Base-by-base conservation (phyloP, 1,284 basidiomycete species). In the Moniliella sp. region DNA sequence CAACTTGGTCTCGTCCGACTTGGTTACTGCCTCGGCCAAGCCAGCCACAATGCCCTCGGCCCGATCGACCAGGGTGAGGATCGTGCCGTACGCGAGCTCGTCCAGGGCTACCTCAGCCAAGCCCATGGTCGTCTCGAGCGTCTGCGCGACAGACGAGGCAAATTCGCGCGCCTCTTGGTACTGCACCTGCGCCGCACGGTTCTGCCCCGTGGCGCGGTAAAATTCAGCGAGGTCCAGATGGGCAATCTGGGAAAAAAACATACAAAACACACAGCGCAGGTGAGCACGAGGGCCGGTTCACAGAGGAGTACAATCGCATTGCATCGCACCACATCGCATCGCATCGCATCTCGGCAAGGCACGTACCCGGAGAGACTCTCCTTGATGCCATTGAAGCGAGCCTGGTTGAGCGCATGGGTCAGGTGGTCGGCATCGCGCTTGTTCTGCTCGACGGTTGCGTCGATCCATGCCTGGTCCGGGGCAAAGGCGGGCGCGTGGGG, bases 341-440 rank as follows among this genome's bases (percentile, higher is more conserved):
- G 8, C 35, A 33, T 10, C 11, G 7, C 7, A 28, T 12, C 27
- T 28, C 27, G n/a, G 30, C 32, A 31, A 15, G 19, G 14, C 2
- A 15, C 10, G 12, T 16, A 33, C 46, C 81, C 78, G 43, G 82
- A 67, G 47, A 83, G 81, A 66, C 79, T 82, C 66, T 88, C 83
- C 61, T 83, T 84, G 65, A 86, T 83, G 71, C 83, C 74, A 55
- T 83, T 86, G 50, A 77, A 80, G 39, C 73, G 69, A 52, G 84
- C 84, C 10, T 76, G 77, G 68, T 81, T 82, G 53, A 88, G 66
- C 60, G 86, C 82, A 7, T 79, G 74, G 61, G 83, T 78, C 31
- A 86, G 65, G 60, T 75, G 78, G 16, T 70, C 70, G 35, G 67
- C 66, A 50, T 81, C 77, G 3, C 66, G 65, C 35, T 66, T 62